Conservation (phyloP, 192 early-diverging fungal species). For the Coemansia guatemalensis region DNA sequence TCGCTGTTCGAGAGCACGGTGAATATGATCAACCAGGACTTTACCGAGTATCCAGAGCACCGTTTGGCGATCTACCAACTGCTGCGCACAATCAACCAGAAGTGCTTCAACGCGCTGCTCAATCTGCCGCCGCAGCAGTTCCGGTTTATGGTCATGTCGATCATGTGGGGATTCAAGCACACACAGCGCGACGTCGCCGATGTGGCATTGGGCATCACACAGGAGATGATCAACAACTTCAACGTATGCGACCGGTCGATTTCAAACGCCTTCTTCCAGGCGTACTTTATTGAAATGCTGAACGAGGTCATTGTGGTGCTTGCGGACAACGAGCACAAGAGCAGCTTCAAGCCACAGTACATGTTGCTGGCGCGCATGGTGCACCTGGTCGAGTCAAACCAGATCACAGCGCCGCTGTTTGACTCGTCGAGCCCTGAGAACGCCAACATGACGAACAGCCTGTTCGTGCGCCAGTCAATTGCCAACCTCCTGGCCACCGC, state of each 20-base stretch:
- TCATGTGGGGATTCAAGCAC: conserved; percentile 99
- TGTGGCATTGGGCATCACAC: conserved; percentile 79
- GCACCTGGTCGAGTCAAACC: conserved; percentile 75
- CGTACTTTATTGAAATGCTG: conserved; percentile 86
- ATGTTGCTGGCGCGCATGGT: conserved; percentile 91
- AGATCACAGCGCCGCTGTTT: conserved; percentile 86
- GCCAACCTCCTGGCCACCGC: conserved; percentile 79
- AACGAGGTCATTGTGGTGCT: conserved; percentile 98
- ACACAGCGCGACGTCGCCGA: conserved; percentile 98
- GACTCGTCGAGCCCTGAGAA: conserved; percentile 70
- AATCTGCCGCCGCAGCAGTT: conserved; percentile 82
- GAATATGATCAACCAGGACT: conserved; percentile 99
- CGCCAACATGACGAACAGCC: conserved; percentile 74
- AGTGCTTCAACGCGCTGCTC: conserved; percentile 93
- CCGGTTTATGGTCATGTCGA: conserved; percentile 89
- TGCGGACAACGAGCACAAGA: conserved; percentile 96
- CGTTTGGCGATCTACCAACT: conserved; percentile 93
- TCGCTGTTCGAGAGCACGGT: conserved; percentile 95
- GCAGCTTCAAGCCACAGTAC: conserved; percentile 92
- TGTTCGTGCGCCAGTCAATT: conserved; percentile 84
- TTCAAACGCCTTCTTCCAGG: conserved; percentile 86
- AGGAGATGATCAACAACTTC: conserved; percentile 89
- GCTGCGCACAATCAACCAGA: conserved; percentile 83
- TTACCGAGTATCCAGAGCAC: conserved; percentile 96
- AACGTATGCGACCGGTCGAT: conserved; percentile 67